Conservation (phyloP, 495 filamentous ascomycete species). For the Tuber indicum region DNA sequence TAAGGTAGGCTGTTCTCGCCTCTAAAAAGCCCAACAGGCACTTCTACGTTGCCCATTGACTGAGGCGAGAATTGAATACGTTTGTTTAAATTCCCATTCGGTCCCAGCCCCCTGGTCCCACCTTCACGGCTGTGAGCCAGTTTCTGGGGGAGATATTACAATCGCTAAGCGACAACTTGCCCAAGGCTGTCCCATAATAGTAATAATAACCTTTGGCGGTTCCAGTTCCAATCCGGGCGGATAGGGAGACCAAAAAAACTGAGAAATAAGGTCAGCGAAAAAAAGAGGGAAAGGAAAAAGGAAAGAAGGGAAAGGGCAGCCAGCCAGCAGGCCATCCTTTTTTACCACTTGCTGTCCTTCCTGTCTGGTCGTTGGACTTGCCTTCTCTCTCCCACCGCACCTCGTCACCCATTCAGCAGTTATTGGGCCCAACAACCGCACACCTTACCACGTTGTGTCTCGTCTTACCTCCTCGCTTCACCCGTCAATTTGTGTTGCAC, state of each 20-base stretch:
- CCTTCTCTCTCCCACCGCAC: not conserved
- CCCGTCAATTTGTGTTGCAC: conserved; percentile 10
- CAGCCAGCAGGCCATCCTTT: not conserved
- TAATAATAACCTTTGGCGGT: not conserved
- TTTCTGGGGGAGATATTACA: not conserved
- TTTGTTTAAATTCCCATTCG: not conserved
- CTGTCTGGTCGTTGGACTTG: conserved; percentile 1
- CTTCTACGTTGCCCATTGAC: not conserved
- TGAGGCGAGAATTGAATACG: not conserved
- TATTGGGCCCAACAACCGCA: conserved; percentile 2
- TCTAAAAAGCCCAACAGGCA: not conserved
- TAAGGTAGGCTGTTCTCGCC: not conserved
- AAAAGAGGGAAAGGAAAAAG: not conserved
- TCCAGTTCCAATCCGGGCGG: not conserved
- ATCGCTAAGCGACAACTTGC: not conserved
- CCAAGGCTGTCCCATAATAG: not conserved
- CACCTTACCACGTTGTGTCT: conserved; percentile 5
- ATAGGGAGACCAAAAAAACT: not conserved
- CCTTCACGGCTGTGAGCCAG: not conserved
- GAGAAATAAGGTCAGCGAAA: not conserved
- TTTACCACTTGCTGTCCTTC: not conserved
- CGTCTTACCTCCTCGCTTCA: not conserved
- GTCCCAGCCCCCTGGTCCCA: not conserved
- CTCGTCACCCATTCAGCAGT: not conserved
- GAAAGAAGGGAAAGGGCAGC: not conserved